Evolutionary conservation across 116 monocot genomes (phyloP).

Genomic region (Dioscorea cayenensis): DNA sequence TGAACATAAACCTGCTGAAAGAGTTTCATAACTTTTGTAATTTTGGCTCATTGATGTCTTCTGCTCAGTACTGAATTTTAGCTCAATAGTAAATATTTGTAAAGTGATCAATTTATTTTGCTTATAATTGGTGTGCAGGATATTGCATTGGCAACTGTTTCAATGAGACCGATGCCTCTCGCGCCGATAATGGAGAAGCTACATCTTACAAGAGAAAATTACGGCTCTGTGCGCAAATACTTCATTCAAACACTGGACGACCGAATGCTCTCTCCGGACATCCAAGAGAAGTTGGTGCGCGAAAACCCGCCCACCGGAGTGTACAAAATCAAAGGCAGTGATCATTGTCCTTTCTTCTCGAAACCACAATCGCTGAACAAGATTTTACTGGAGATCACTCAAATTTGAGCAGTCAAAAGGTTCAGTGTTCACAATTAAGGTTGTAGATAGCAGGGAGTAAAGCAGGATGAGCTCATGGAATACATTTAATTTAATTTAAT

Average conservation of each 20-base stretch:
- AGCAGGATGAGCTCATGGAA: background rate
- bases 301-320: slow-evolving; percentile 74
- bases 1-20: too few relatives aligned
- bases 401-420: slow-evolving; percentile 1
- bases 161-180: slow-evolving; percentile 58
- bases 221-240: slow-evolving; percentile 55
- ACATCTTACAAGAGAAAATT: slow-evolving; percentile 63
- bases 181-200: slow-evolving; percentile 83
- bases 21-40: too few relatives aligned
- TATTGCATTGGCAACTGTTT: slow-evolving; percentile 63
- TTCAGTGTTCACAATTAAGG: background rate
- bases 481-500: background rate
- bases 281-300: slow-evolving; percentile 79
- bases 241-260: slow-evolving; percentile 83
- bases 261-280: slow-evolving; percentile 62
- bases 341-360: slow-evolving; percentile 96
- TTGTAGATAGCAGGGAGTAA: background rate
- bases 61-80: too few relatives aligned
- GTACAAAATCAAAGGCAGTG: slow-evolving; percentile 91
- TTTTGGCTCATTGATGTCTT: too few relatives aligned
- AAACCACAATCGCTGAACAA: slow-evolving; percentile 81
- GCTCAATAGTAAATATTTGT: too few relatives aligned
- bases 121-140: slow-evolving; percentile 38
- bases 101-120: too few relatives aligned
- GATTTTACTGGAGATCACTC: slow-evolving; percentile 63